Evolutionary conservation across 1,284 basidiomycete species (phyloP), one percentile per base, ranked within the genome.

Genomic region (Cryptococcus neoformans): DNA sequence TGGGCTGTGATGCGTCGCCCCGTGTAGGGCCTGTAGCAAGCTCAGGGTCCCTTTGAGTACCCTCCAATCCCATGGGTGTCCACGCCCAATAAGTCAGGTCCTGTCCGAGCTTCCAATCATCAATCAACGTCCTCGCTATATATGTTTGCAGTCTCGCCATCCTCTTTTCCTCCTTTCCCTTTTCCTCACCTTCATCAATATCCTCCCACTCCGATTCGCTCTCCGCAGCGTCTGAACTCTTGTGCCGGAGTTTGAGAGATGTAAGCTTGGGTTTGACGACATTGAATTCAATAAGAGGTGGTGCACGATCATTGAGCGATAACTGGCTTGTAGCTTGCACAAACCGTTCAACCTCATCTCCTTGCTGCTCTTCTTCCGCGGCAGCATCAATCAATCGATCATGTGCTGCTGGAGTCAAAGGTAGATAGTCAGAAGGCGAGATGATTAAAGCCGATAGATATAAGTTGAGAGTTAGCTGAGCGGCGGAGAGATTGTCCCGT

Each of bases 81-180:
- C 72, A 74, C 10, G 35, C 12, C 48, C 67, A 67, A 8, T 46
- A 17, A 2, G 2, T 14, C 6, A 62, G 65, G 50, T 63, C 54
- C 4, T 55, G 41, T 0, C 66, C 65, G 1, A 67, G 2, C 3
- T 41, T 57, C 72, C 72, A 74, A 38, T 73, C 68, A 3, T 42
- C 49, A 21, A 74, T 48, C 28, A 73, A 45, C 17, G 40, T 51
- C 28, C 49, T 54, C 3, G 53, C 57, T 48, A 54, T 57, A 3
- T 46, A 42, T n/a, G 53, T 44, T n/a, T 60, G 54, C 16, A 62
- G 10, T 17, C 56, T 6, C 4, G 41, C 46, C 35, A 48, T 46
- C 8, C 21, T 34, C 16, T 17, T 34, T 39, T 28, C 39, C 36
- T 40, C 17, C 28, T 45, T 4, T 35, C 40, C 28, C 40, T 10